Conservation (phyloP, 257 asterid genomes). For the Solanum chmielewskii region DNA sequence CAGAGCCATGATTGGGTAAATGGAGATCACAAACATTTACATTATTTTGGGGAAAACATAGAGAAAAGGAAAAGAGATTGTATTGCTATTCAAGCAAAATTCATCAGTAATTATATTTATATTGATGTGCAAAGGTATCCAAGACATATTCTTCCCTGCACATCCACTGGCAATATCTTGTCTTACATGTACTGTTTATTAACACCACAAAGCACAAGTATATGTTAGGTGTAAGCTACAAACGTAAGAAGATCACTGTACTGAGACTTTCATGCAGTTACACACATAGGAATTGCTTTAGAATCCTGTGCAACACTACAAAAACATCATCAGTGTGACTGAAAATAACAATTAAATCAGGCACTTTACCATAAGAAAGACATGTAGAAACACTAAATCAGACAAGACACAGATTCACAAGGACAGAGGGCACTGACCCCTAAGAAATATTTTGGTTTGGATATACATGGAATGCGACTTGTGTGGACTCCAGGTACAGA, state of each 20-base stretch:
- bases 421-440: slow-evolving; percentile 35
- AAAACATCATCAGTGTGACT: not conserved
- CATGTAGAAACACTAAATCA: not conserved
- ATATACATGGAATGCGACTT: slow-evolving; percentile 26
- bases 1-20: not conserved
- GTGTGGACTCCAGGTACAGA: slow-evolving; percentile 82
- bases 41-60: not conserved
- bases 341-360: not conserved
- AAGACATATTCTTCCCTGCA: not conserved
- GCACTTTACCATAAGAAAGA: not conserved
- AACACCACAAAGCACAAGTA: not conserved
- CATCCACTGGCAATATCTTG: not conserved
- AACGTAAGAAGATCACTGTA: not conserved
- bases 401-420: not conserved
- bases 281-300: not conserved
- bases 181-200: not conserved
- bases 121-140: not conserved
- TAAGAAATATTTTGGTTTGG: slow-evolving; percentile 33
- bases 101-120: not conserved
- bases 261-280: not conserved
- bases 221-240: not conserved
- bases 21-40: not conserved
- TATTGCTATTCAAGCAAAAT: not conserved
- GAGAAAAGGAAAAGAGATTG: not conserved
- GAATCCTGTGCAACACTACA: not conserved